Evolutionary conservation across 108 stramenopile genomes (phyloP).

Genomic region (Cyclotella distinguenda): DNA sequence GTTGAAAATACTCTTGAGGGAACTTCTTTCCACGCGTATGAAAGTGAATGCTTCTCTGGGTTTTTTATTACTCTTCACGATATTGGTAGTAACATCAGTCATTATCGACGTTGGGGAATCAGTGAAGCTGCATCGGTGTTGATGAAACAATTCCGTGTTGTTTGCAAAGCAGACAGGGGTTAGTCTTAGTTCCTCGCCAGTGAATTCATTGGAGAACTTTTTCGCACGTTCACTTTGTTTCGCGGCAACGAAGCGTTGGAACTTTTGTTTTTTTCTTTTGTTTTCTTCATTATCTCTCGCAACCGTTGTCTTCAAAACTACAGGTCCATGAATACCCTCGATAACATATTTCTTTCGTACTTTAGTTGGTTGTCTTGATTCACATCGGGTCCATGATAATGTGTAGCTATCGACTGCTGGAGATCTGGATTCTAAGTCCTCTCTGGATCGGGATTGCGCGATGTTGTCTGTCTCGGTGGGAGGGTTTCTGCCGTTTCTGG

Average conservation of each 20-base stretch:
- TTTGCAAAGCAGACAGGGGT: not conserved
- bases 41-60: conserved; percentile 12
- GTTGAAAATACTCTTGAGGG: conserved; percentile 20
- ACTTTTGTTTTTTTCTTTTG: conserved; percentile 10
- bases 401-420: not conserved
- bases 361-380: not conserved
- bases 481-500: not conserved
- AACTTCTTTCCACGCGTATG: conserved; percentile 6
- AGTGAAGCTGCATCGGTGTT: not conserved
- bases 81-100: conserved; percentile 1
- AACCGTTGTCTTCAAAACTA: conserved; percentile 3
- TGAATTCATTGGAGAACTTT: not conserved
- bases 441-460: not conserved
- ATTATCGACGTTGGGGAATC: conserved; percentile 9
- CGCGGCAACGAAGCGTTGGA: conserved; percentile 26
- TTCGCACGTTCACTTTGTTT: conserved; percentile 26
- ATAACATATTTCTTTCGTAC: conserved; percentile 2
- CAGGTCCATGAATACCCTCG: conserved; percentile 33
- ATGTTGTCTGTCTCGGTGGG: not conserved
- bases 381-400: too few relatives aligned
- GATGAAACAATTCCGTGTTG: not conserved
- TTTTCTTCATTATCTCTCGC: not conserved
- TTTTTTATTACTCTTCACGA: not conserved
- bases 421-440: not conserved
- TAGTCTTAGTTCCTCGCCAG: not conserved